phyloP scores from a whole-genome alignment of 2,329 filamentous ascomycete species.

The Botrytis pseudocinerea region DNA sequence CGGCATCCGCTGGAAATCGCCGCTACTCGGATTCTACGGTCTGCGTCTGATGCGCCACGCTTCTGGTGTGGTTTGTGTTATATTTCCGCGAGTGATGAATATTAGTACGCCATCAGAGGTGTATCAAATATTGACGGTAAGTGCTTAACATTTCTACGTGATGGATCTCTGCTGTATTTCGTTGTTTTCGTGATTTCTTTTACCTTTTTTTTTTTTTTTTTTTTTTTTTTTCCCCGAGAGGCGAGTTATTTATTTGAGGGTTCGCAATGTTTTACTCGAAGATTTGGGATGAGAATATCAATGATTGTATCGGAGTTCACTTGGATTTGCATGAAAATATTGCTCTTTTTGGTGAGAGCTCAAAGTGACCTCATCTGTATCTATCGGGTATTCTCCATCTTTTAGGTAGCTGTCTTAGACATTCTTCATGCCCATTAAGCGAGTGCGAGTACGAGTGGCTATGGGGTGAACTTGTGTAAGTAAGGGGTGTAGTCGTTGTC shows the following conservation, averaged over 20 bases:
- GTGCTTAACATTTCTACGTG: background rate
- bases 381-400: background rate
- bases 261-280: background rate
- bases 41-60: background rate
- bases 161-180: background rate
- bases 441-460: background rate
- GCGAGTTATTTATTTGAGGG: background rate
- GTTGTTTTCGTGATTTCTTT: background rate
- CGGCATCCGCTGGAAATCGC: background rate
- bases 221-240: background rate
- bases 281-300: background rate
- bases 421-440: background rate
- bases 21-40: background rate
- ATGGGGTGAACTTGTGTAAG: background rate
- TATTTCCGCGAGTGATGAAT: background rate
- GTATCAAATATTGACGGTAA: background rate
- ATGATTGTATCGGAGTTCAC: background rate
- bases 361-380: background rate
- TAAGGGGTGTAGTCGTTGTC: background rate
- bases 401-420: background rate
- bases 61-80: background rate
- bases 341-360: background rate
- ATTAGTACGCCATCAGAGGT: background rate
- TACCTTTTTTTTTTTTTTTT: fast-evolving
- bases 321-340: background rate